Base-by-base conservation (phyloP, 495 filamentous ascomycete species). In the Tuber aestivum region DNA sequence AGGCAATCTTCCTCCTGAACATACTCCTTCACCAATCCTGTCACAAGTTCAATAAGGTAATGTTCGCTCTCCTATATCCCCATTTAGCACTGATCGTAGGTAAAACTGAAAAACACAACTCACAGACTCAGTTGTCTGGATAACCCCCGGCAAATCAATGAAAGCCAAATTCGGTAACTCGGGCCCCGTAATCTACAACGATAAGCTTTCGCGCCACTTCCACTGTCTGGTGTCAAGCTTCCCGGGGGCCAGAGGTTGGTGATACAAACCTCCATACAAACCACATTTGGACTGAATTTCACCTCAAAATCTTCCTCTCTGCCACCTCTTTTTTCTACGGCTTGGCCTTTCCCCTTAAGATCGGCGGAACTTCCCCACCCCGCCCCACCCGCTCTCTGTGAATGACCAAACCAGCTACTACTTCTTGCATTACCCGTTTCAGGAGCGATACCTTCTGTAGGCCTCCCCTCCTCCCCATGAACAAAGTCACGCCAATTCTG, bases 201-300 rank as follows among this genome's bases (percentile, higher is more conserved):
- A 27, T 69, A 1, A 41, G 41, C 42, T 16, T 56, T 70, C 56
- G 73, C 48, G 70, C 56, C 27, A 18, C 10, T 70, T 35, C 23
- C 35, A 23, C 38, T n/a, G 41, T 37, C 1, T 7, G 9, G 20
- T 16, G 27, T n/a, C 7, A 23, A 50, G 38, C 41, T 42, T 3
- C 23, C 12, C 41, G 5, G 1, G 41, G n/a, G 23, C 9, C 32
- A 68, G n/a, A n/a, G 41, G 41, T 20, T 4, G 41, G 32, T 65
- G 27, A 41, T 32, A 45, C 77, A 50, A 69, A 83, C 82, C 72
- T 84, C 81, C 77, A 84, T 78, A 44, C 82, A 83, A 44, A 84
- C 83, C 40, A 84, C 80, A 74, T 84, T 84, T 16, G 83, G 83
- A 37, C 82, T 84, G 70, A 84, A 84, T 71, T 84, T 84, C 1